These are phyloP conservation scores for Lepiota venenata DNA, from an alignment of 768 basidiomycete species.

Conservation along the genomic window DNA sequence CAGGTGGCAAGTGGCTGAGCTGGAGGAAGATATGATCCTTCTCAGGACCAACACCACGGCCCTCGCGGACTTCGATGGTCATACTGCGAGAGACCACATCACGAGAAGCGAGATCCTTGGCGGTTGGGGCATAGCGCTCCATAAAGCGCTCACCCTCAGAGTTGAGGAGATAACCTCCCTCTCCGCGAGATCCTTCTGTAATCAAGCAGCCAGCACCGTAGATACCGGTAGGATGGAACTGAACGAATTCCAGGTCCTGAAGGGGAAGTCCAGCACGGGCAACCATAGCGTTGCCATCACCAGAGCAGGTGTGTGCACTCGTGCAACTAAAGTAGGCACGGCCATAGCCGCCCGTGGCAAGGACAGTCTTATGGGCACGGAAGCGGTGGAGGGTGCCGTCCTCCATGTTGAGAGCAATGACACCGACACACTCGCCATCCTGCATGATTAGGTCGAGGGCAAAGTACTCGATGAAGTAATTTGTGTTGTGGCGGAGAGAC, in stretches of 20 bases:
- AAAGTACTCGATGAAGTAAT: constrained; percentile 99
- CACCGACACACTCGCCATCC: constrained; percentile 98
- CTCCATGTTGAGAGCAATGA: constrained; percentile 99
- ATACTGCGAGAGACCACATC: constrained; percentile 99
- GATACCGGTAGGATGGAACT: constrained; percentile 99
- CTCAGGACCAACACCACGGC: constrained; percentile 97
- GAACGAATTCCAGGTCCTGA: constrained; percentile 98
- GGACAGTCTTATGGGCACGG: constrained; percentile 96
- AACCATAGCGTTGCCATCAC: constrained; percentile 99
- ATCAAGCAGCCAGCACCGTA: constrained; percentile 99
- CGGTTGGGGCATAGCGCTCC: constrained; percentile 99
- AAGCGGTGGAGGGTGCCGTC: constrained; percentile 99
- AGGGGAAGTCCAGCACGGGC: constrained; percentile 93
- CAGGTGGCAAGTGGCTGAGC: constrained; percentile 94
- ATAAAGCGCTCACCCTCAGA: constrained; percentile 99
- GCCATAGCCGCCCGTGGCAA: constrained; percentile 98
- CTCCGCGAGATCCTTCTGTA: constrained; percentile 98
- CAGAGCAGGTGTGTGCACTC: constrained; percentile 97
- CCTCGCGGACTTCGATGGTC: constrained; percentile 98
- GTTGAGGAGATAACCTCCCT: constrained; percentile 98
- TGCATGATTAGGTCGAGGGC: constrained; percentile 99
- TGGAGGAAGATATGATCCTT: constrained; percentile 98
- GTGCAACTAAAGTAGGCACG: constrained; percentile 99
- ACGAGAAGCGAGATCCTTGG: constrained; percentile 98
- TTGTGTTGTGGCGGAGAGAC: constrained; percentile 97